Conservation (phyloP, 2,329 filamentous ascomycete species). For the Fusarium aywerte region DNA sequence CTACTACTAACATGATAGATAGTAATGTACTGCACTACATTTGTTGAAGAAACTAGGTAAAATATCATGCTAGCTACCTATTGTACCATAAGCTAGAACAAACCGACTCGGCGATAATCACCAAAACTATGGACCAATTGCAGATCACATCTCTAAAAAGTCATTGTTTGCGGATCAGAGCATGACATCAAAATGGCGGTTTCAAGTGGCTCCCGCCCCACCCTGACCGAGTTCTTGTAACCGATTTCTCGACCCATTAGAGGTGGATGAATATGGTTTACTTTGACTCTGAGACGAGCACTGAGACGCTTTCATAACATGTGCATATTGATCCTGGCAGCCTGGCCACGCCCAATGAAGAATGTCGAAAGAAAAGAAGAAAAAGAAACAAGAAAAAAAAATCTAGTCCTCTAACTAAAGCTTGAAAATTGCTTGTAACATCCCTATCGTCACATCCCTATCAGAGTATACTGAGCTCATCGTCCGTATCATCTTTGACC, state of each 20-base stretch:
- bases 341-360: neutral
- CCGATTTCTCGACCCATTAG: constrained; percentile 18
- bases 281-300: constrained; percentile 30
- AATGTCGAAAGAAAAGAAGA: neutral
- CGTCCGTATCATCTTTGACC: constrained; percentile 22
- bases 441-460: constrained; percentile 10
- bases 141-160: constrained; percentile 13
- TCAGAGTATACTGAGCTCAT: constrained; percentile 36
- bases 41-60: no score
- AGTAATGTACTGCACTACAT: no score
- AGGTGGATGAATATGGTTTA: constrained; percentile 28
- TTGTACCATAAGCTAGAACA: neutral
- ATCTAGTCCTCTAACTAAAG: neutral
- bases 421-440: neutral
- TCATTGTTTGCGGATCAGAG: constrained; percentile 9
- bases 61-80: neutral
- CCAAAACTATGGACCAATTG: constrained; percentile 17
- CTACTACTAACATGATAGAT: no score
- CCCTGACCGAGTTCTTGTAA: constrained; percentile 34
- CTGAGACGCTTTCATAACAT: constrained; percentile 28
- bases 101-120: neutral
- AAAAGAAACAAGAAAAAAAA: neutral
- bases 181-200: constrained; percentile 39
- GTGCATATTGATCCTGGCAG: constrained; percentile 20
- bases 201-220: constrained; percentile 43